Evolutionary conservation across 1,284 basidiomycete genomes (phyloP).

Genomic region (Naganishia liquefaciens): DNA sequence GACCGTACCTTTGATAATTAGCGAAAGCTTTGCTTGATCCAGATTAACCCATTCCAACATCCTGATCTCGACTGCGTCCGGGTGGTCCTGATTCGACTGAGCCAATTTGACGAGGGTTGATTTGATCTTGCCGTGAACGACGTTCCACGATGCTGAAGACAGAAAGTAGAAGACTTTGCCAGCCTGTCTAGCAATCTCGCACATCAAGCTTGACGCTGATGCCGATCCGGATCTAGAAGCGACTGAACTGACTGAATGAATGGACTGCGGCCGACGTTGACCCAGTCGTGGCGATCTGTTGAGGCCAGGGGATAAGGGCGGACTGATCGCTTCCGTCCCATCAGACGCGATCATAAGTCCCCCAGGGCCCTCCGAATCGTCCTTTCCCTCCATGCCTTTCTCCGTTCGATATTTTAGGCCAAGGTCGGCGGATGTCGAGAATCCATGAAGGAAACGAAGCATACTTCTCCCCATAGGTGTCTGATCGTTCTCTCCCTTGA

Average conservation of each 20-base stretch:
- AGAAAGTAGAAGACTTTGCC: constrained; percentile 83
- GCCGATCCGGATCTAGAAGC: constrained; percentile 1
- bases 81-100: constrained; percentile 56
- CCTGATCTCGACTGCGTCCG: constrained; percentile 57
- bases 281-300: not conserved
- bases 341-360: constrained; percentile 7
- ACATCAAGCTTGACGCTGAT: constrained; percentile 11
- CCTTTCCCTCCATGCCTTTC: constrained; percentile 23
- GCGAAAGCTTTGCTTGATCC: constrained; percentile 48
- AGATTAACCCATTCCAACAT: constrained; percentile 56
- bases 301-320: not conserved
- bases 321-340: not conserved
- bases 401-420: constrained; percentile 27
- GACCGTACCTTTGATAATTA: constrained; percentile 41
- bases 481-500: constrained; percentile 29
- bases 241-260: constrained; percentile 17
- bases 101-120: constrained; percentile 69
- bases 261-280: constrained; percentile 10
- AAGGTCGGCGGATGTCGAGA: constrained; percentile 27
- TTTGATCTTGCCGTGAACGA: constrained; percentile 73
- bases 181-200: constrained; percentile 52
- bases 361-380: constrained; percentile 6
- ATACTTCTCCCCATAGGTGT: constrained; percentile 27
- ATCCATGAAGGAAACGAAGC: constrained; percentile 28
- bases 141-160: constrained; percentile 84